Evolutionary conservation across 495 filamentous ascomycete genomes (phyloP).

Genomic region (Friedmanniomyces endolithicus): DNA sequence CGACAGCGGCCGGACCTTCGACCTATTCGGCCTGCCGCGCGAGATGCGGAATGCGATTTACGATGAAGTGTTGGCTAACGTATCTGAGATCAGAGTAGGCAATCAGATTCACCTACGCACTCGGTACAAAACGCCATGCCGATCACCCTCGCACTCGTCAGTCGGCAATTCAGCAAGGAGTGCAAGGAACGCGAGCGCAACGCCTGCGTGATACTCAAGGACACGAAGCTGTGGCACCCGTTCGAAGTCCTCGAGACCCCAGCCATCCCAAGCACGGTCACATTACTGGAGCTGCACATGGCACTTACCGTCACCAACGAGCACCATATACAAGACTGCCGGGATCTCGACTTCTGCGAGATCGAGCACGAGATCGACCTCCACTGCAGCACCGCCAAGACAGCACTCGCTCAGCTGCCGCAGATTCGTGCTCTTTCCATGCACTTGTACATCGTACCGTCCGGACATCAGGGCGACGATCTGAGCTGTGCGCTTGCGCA

Average conservation of each 20-base stretch:
- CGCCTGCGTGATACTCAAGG: background rate
- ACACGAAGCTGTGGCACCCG: background rate
- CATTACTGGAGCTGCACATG: background rate
- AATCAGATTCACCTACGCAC: background rate
- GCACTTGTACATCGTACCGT: background rate
- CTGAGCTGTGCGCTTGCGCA: background rate
- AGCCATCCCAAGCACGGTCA: background rate
- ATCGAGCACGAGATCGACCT: background rate
- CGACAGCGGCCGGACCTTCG: background rate
- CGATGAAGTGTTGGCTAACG: background rate
- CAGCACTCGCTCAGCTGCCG: background rate
- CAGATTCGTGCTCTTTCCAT: background rate
- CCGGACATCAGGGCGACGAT: background rate
- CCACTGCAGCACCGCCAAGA: background rate
- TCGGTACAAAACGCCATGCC: background rate
- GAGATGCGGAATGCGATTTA: slow-evolving; percentile 4
- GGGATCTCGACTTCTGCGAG: background rate
- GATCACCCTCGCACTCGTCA: background rate
- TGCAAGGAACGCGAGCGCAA: background rate
- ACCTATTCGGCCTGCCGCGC: slow-evolving; percentile 2
- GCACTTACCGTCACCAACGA: background rate
- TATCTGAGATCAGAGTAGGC: background rate
- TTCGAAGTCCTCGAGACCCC: background rate
- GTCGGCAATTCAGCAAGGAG: slow-evolving; percentile 1
- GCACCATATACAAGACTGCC: background rate